These are phyloP conservation scores for Pleurotus cornucopiae DNA, from an alignment of 768 basidiomycete species.

Conservation along the genomic window DNA sequence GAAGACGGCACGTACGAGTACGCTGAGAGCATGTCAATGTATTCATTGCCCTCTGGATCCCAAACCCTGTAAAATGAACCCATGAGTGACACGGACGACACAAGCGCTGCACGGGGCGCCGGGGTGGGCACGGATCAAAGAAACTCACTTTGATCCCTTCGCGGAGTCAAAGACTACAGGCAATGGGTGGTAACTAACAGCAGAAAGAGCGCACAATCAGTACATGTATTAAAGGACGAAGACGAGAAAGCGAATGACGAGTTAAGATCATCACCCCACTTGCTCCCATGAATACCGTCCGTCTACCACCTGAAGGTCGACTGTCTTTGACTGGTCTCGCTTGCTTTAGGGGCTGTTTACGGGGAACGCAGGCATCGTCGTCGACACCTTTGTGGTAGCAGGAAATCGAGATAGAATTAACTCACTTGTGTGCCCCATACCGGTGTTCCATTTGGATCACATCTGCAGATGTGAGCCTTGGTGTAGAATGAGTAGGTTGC, in stretches of 20 bases:
- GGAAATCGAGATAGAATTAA: slow-evolving; percentile 14
- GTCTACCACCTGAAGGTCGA: slow-evolving; percentile 12
- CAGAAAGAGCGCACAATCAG: slow-evolving; percentile 41
- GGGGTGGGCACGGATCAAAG: slow-evolving; percentile 11
- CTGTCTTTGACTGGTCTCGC: slow-evolving; percentile 10
- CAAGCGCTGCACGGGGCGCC: neutral
- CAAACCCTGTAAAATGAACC: slow-evolving; percentile 52
- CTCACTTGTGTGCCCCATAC: slow-evolving; percentile 88
- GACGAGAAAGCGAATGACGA: slow-evolving; percentile 18
- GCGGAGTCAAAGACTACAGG: slow-evolving; percentile 93
- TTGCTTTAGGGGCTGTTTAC: slow-evolving; percentile 17
- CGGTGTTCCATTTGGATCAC: slow-evolving; percentile 80
- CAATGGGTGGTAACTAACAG: slow-evolving; percentile 87
- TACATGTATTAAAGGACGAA: slow-evolving; percentile 17
- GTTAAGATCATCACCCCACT: slow-evolving; percentile 12
- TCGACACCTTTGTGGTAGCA: slow-evolving; percentile 5
- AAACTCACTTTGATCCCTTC: slow-evolving; percentile 79
- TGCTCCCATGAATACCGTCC: slow-evolving; percentile 11
- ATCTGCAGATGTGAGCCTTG: slow-evolving; percentile 52
- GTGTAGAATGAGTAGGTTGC: slow-evolving; percentile 1
- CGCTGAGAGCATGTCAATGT: slow-evolving; percentile 97
- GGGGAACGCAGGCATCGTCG: slow-evolving; percentile 14
- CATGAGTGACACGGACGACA: neutral
- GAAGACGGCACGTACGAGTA: slow-evolving; percentile 68
- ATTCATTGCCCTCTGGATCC: slow-evolving; percentile 93